These are phyloP conservation scores for Sanghuangporus weigelae DNA, from an alignment of 1,284 basidiomycete genomes.

Conservation along the genomic window DNA sequence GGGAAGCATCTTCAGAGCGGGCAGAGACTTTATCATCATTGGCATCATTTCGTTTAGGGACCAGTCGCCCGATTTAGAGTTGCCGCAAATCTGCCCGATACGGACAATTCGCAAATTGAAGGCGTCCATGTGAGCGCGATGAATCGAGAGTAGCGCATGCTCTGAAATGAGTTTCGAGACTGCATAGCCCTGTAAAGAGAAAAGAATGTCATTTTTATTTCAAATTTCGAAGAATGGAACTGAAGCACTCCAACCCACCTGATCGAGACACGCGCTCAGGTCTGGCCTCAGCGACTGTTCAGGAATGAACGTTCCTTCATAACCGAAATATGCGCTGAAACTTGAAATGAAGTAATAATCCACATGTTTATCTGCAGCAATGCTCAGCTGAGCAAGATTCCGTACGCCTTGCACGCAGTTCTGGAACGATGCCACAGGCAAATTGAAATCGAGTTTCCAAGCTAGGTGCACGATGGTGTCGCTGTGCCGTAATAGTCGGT, in stretches of 20 bases:
- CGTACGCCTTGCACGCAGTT: conserved; percentile 19
- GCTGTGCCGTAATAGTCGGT: neutral
- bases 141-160: conserved; percentile 17
- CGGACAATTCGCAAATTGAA: conserved; percentile 17
- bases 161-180: conserved; percentile 23
- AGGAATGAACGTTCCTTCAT: conserved; percentile 17
- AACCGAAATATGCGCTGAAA: conserved; percentile 17
- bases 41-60: conserved; percentile 19
- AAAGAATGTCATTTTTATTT: neutral
- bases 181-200: conserved; percentile 19
- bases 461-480: conserved; percentile 15
- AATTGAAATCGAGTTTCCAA: conserved; percentile 26
- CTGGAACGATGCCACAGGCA: conserved; percentile 21
- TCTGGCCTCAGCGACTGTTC: conserved; percentile 2
- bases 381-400: conserved; percentile 20
- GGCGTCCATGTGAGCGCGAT: neutral
- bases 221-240: conserved; percentile 4
- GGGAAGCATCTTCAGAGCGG: conserved; percentile 8
- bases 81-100: conserved; percentile 20
- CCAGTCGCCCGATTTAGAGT: conserved; percentile 17
- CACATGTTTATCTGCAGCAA: neutral
- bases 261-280: neutral
- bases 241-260: neutral
- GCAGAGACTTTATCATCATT: conserved; percentile 18
- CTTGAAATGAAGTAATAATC: conserved; percentile 14